A percentile compares a stretch with the other conserved stretches of the same genome.
These are phyloP conservation scores for Oidiodendron maius DNA, from an alignment of 495 filamentous ascomycete species.

Conservation along the genomic window DNA sequence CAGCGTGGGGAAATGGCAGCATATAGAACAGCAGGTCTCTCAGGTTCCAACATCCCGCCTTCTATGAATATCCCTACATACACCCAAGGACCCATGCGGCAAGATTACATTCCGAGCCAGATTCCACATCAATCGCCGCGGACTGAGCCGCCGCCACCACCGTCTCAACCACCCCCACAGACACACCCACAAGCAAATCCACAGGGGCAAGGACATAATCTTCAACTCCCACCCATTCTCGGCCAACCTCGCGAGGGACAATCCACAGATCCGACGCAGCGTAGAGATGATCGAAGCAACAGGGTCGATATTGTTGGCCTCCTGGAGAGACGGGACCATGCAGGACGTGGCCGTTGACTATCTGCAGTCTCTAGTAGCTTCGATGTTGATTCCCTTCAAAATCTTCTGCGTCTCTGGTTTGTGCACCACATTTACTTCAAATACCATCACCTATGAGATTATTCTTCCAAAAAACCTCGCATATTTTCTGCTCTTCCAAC, in stretches of 20 bases:
- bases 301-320: slow-evolving; percentile 51
- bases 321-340: slow-evolving; percentile 33
- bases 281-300: slow-evolving; percentile 36
- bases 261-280: slow-evolving; percentile 29
- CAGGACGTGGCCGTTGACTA: slow-evolving; percentile 8
- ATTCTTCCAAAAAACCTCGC: too few species aligned
- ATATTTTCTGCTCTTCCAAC: too few species aligned
- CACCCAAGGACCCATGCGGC: slow-evolving; percentile 7
- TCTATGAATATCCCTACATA: slow-evolving; percentile 11
- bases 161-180: too few species aligned
- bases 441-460: too few species aligned
- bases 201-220: slow-evolving; percentile 30
- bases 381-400: too few species aligned
- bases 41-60: slow-evolving; percentile 3
- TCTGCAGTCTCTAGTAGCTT: too few species aligned
- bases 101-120: slow-evolving; percentile 33
- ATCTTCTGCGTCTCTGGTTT: too few species aligned
- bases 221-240: slow-evolving; percentile 47
- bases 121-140: slow-evolving; percentile 38
- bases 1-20: slow-evolving; percentile 10
- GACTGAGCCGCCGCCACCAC: slow-evolving; percentile 31
- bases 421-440: too few species aligned
- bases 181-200: slow-evolving; percentile 29
- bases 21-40: slow-evolving; percentile 14
- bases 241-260: slow-evolving; percentile 31